phyloP scores from a whole-genome alignment of 129 eudicot species.

The Scalesia atractyloides region DNA sequence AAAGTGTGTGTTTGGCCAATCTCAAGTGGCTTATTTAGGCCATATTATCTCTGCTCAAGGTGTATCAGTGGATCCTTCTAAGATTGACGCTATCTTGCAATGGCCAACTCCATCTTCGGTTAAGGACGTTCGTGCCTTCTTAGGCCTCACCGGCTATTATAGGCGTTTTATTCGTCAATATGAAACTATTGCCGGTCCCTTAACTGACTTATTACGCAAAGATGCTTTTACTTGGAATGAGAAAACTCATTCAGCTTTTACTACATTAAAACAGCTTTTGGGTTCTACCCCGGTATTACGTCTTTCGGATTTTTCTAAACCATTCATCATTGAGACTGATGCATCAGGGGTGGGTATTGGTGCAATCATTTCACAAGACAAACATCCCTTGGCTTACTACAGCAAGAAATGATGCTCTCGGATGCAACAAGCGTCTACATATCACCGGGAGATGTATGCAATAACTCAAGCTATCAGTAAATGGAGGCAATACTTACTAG shows the following conservation, averaged over 20 bases:
- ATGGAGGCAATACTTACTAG: no score
- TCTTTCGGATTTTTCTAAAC: background rate
- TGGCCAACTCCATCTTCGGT: background rate
- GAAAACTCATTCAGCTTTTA: background rate
- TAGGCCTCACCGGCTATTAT: background rate
- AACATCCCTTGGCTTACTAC: no score
- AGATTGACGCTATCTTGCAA: background rate
- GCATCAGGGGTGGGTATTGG: background rate
- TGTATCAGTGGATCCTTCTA: no score
- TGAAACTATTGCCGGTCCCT: background rate
- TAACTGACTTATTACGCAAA: background rate
- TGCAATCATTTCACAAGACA: no score
- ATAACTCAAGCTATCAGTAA: no score
- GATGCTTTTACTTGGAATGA: background rate
- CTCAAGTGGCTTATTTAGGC: no score
- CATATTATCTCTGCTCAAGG: no score
- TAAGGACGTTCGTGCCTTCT: background rate
- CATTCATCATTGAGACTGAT: background rate
- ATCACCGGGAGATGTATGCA: no score
- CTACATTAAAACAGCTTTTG: background rate
- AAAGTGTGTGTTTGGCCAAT: no score
- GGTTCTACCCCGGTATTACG: background rate
- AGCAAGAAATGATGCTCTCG: no score
- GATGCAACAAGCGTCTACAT: no score
- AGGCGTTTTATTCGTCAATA: background rate